phyloP scores from a whole-genome alignment of 169 alveolate species.

The Plasmodium sp. region DNA sequence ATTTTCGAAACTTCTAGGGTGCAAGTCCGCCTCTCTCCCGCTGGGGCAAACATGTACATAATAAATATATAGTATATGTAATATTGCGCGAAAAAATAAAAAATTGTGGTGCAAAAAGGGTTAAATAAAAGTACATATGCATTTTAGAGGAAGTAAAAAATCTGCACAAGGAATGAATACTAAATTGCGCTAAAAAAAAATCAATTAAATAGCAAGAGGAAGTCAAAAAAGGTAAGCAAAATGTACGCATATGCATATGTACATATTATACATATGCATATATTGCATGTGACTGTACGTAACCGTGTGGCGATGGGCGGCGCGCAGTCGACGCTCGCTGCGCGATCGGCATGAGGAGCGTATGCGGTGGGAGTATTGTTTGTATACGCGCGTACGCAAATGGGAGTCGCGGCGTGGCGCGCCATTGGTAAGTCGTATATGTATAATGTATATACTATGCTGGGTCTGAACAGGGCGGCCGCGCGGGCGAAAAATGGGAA shows the following conservation, averaged over 20 bases:
- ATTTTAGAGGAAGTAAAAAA: not conserved
- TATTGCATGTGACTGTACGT: not conserved
- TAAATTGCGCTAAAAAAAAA: not conserved
- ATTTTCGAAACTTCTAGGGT: not conserved
- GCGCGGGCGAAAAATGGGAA: not conserved
- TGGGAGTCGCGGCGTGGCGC: not conserved
- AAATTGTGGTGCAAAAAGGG: not conserved
- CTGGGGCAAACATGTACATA: not conserved
- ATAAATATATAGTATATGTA: no score
- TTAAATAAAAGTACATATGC: not conserved
- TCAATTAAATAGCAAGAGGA: not conserved
- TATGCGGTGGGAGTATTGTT: not conserved
- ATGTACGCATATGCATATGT: not conserved
- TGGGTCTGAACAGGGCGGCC: not conserved
- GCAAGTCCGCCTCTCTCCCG: not conserved
- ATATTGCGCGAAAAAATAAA: not conserved
- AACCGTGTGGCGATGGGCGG: not conserved
- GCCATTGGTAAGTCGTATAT: not conserved
- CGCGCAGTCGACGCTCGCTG: not conserved
- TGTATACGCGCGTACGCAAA: not conserved
- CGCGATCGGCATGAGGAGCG: not conserved
- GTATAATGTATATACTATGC: not conserved
- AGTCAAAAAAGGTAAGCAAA: not conserved
- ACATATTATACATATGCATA: not conserved
- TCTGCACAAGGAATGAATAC: not conserved